Percentiles rank a stretch among this genome's conserved stretches.
These are phyloP conservation scores for Rhododendron henanense DNA, from an alignment of 148 eudicot genomes.

Conservation along the genomic window DNA sequence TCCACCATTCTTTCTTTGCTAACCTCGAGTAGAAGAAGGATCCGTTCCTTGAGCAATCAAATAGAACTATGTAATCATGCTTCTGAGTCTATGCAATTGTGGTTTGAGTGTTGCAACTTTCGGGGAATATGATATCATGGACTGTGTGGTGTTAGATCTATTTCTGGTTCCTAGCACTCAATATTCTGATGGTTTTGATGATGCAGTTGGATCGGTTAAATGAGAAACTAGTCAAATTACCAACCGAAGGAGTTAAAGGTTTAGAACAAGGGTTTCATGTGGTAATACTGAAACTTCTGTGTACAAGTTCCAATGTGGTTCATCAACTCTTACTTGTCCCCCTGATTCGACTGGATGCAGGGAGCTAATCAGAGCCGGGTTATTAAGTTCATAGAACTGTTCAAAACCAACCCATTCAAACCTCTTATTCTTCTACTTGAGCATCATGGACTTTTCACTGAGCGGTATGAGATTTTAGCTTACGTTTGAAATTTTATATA, in stretches of 20 bases:
- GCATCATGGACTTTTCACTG: slow-evolving; percentile 54
- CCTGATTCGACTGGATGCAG: slow-evolving; percentile 27
- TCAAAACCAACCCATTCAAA: slow-evolving; percentile 53
- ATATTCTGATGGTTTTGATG: slow-evolving; percentile 15
- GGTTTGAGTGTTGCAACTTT: slow-evolving; percentile 1
- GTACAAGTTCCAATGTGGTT: background rate
- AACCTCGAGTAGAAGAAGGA: background rate
- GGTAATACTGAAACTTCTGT: slow-evolving; percentile 24
- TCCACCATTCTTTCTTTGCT: slow-evolving; percentile 1
- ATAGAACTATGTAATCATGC: background rate
- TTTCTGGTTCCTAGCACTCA: background rate
- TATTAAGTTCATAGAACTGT: slow-evolving; percentile 20
- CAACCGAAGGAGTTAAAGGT: slow-evolving; percentile 17
- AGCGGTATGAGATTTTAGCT: slow-evolving; percentile 39
- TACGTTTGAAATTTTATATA: background rate
- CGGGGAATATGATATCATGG: background rate
- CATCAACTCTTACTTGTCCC: background rate
- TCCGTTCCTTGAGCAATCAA: background rate
- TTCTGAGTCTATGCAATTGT: background rate
- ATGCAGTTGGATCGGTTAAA: slow-evolving; percentile 81
- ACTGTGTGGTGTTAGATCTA: background rate
- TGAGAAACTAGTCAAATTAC: slow-evolving; percentile 52
- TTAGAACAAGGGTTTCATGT: slow-evolving; percentile 21
- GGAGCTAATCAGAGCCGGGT: slow-evolving; percentile 23
- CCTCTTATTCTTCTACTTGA: slow-evolving; percentile 61